Evolutionary conservation across 768 basidiomycete genomes (phyloP).

Genomic region (Kwoniella newhampshirensis): DNA sequence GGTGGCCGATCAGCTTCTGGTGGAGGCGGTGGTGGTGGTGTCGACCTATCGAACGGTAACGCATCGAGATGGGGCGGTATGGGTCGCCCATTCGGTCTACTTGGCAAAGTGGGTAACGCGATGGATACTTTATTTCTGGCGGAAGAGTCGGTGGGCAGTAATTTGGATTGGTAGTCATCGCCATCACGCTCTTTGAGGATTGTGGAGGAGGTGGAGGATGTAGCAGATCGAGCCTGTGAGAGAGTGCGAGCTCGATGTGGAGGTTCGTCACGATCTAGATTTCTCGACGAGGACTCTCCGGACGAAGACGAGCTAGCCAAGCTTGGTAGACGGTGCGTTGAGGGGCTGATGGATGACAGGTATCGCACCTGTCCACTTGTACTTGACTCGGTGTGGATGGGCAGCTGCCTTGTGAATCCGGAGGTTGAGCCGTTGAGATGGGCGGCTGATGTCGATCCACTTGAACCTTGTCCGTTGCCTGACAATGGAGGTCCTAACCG

Average conservation of each 20-base stretch:
- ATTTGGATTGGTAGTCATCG: slow-evolving; percentile 8
- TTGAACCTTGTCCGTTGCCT: not conserved
- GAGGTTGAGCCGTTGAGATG: not conserved
- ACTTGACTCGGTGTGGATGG: slow-evolving; percentile 18
- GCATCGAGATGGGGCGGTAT: slow-evolving; percentile 15
- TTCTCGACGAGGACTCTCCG: not conserved
- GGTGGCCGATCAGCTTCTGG: slow-evolving; percentile 5
- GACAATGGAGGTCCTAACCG: slow-evolving; percentile 4
- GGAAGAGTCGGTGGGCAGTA: slow-evolving; percentile 2
- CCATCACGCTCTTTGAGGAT: not conserved
- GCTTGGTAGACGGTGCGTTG: slow-evolving; percentile 5
- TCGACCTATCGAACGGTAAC: slow-evolving; percentile 10
- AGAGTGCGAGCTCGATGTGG: not conserved
- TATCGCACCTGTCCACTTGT: not conserved
- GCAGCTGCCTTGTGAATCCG: not conserved
- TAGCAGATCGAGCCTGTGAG: not conserved
- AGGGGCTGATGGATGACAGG: slow-evolving; percentile 4
- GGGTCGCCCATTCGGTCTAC: slow-evolving; percentile 3
- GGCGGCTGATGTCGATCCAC: not conserved
- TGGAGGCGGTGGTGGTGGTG: slow-evolving; percentile 9
- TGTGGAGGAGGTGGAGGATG: slow-evolving; percentile 1
- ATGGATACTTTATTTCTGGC: slow-evolving; percentile 14
- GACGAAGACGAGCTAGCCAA: slow-evolving; percentile 10
- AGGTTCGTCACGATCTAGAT: not conserved
- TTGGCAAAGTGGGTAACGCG: slow-evolving; percentile 4